Base-by-base conservation (phyloP, 2,329 filamentous ascomycete genomes). In the Fusarium liriodendri region DNA sequence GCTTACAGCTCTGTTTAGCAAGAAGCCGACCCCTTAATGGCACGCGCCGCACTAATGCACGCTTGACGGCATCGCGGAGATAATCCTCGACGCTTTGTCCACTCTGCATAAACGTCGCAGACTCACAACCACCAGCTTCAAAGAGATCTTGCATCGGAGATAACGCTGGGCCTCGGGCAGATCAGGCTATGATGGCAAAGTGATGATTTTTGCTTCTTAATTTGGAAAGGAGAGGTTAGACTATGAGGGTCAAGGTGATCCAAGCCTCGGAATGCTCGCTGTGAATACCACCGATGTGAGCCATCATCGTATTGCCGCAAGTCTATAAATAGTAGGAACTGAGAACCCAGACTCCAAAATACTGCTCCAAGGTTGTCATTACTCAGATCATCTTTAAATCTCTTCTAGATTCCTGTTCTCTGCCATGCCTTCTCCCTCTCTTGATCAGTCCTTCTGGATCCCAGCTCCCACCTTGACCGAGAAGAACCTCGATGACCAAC, bases 401-500 rank as follows among this genome's bases (percentile, higher is more conserved):
- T 52, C 47, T 29, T 2, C 25, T 2, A n/a, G 8, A 29, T n/a
- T 22, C 25, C 4, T n/a, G 16, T 29, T 52, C 25, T 8, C 47
- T 4, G 0, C 16, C 10, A 52, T 29, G 47, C 16, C 27, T 3
- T 52, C 47, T 29, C 47, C 47, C 25, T 25, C 25, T 29, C 9
- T 29, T 52, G 6, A 29, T 25, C 47, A 29, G 47, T 52, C 47
- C 25, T 52, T 52, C 47, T n/a, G 16, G 16, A 52, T 52, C 22
- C 47, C 9, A 18, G 25, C 16, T 29, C 47, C 25, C 16, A 29
- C 25, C 25, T 54, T 70, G 4, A 64, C 57, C 1, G 69, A 72
- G n/a, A 37, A 57, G 16, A 47, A 72, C 6, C 35, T 74, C 4
- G 6, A 50, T 5, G 1, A 57, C 0, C 71, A 74, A 13, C 16